Evolutionary conservation across 805 yeast species (phyloP), one percentile per base, ranked within the genome.

Genomic region (Danielia reshetovae): DNA sequence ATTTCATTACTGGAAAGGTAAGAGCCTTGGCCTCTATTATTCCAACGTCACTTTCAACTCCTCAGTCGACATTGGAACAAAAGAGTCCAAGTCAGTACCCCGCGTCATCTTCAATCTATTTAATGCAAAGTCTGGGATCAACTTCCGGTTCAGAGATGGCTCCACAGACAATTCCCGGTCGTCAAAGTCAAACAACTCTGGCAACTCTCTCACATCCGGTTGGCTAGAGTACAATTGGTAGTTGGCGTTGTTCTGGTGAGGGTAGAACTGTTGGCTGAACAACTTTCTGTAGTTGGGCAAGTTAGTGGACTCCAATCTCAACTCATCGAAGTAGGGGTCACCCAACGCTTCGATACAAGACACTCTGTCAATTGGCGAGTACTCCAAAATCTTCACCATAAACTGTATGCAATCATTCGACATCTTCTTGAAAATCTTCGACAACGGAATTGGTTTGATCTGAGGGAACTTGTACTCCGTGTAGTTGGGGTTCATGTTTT

Each of bases 391-490:
- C 43, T 66, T 60, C 24, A 70, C 68, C 42, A 84, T 61, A 43
- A 84, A 70, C 34, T 70, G 72, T 16, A 81, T 72, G 42, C 77
- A 70, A 65, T 77, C 71, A 39, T 58, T 38, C 43, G 75, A 65
- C 52, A 71, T 62, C 48, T 72, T 70, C 54, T 79, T 79, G 60
- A 82, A 82, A 15, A 83, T 80, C 48, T 77, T 80, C 24, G 65
- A 56, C 40, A 84, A 62, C 27, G 90, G 90, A 25, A 84, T 83
- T 36, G 90, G 85, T 57, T 81, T 81, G 47, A 84, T 84, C 42
- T 75, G 77, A 4, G 98, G 97, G 70, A 90, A 90, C 55, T 86
- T 87, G 64, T 90, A 97, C 59, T 93, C 97, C 82, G 87, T 85
- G 64, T 90, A 93, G 60, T 87, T 89, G 34, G 96, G 95, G 62